Evolutionary conservation across 192 early-diverging fungal genomes (phyloP).

Genomic region (Blastocladiella britannica): DNA sequence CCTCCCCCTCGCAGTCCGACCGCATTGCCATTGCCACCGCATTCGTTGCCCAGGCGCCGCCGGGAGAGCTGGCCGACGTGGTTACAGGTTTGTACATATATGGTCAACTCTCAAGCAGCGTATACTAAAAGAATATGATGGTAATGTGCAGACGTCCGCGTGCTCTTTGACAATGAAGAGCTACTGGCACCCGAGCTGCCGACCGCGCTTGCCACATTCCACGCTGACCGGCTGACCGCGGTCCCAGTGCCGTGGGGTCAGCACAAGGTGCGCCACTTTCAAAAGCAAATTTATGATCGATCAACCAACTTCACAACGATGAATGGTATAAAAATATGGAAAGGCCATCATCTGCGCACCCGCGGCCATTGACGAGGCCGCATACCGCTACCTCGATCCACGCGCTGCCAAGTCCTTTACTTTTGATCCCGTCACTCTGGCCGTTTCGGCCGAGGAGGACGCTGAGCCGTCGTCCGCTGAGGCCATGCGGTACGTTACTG

Average conservation of each 20-base stretch:
- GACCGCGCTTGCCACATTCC: conserved; percentile 53
- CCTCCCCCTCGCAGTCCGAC: neutral
- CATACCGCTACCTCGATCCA: conserved; percentile 55
- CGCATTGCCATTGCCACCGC: neutral
- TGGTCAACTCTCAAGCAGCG: too few species aligned
- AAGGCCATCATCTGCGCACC: conserved; percentile 59
- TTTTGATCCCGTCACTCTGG: conserved; percentile 61
- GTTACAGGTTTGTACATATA: conserved; percentile 53
- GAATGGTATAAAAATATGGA: neutral
- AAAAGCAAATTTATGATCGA: conserved; percentile 7
- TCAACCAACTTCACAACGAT: neutral
- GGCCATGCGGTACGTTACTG: conserved; percentile 11
- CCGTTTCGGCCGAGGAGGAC: conserved; percentile 12
- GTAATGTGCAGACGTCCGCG: conserved; percentile 80
- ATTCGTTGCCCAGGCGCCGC: neutral
- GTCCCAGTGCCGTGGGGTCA: conserved; percentile 44
- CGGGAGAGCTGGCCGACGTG: conserved; percentile 71
- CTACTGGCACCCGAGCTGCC: conserved; percentile 44
- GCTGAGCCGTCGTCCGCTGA: conserved; percentile 12
- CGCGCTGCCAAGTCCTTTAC: conserved; percentile 42
- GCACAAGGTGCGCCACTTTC: conserved; percentile 20
- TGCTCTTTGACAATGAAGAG: conserved; percentile 58
- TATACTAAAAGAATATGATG: too few species aligned
- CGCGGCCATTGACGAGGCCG: conserved; percentile 38
- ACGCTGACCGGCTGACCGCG: conserved; percentile 58